A percentile compares a stretch with the other conserved stretches of the same genome.
Conservation (phyloP, 2,329 filamentous ascomycete genomes). For the Fusarium proliferatum region DNA sequence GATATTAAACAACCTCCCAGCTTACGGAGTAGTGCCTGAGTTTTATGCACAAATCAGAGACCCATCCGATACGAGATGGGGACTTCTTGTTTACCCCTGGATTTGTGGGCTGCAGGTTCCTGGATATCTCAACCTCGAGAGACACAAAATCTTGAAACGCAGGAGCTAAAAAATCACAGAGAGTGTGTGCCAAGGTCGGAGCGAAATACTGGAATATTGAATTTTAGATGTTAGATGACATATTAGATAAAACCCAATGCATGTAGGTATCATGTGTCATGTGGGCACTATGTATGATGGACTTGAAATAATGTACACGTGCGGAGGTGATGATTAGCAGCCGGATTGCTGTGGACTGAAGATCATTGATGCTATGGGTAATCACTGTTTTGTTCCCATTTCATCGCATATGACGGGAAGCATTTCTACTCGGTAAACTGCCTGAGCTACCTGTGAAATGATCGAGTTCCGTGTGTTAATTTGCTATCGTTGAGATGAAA, state of each 20-base stretch:
- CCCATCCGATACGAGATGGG: constrained; percentile 31
- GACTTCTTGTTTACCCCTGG: constrained; percentile 24
- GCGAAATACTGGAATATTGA: not conserved
- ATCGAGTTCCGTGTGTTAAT: not conserved
- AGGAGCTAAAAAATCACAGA: not conserved
- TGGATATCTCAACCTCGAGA: not conserved
- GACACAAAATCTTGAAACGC: not conserved
- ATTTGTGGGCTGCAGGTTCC: constrained; percentile 16
- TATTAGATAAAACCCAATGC: not conserved
- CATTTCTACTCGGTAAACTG: not conserved
- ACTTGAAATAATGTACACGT: constrained; percentile 11
- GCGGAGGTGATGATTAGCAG: constrained; percentile 33
- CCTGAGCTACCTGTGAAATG: not conserved
- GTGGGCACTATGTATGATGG: not conserved
- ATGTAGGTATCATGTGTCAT: constrained; percentile 8
- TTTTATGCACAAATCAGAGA: constrained; percentile 31
- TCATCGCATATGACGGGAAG: not conserved
- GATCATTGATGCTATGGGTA: constrained; percentile 17
- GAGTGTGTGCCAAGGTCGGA: not conserved
- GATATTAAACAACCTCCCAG: not conserved
- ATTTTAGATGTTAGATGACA: constrained; percentile 1
- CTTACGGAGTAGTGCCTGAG: constrained; percentile 6
- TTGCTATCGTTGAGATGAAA: not conserved
- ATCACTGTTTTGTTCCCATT: not conserved
- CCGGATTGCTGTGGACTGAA: constrained; percentile 15